A percentile compares a stretch with the other conserved stretches of the same genome.
phyloP scores from a whole-genome alignment of 176 grass and related monocot species.

The Triticum monococcum region DNA sequence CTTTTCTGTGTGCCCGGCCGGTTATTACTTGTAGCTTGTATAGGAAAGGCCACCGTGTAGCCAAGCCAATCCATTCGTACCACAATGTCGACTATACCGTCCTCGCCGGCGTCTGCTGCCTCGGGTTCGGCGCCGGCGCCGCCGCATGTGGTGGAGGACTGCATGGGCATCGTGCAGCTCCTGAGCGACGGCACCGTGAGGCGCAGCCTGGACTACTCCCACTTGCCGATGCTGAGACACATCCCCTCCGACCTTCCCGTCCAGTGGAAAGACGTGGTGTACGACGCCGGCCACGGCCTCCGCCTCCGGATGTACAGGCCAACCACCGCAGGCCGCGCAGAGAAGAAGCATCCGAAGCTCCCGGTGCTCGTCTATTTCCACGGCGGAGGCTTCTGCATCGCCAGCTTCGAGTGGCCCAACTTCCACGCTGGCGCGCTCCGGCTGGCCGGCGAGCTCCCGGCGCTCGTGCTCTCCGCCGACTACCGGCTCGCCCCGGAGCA shows the following conservation, averaged over 20 bases:
- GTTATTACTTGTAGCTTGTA: too few relatives aligned
- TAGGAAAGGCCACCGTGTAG: too few relatives aligned
- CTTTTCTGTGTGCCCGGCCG: too few relatives aligned
- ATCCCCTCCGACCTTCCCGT: not conserved
- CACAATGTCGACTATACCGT: not conserved
- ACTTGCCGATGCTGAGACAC: not conserved
- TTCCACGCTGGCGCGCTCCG: not conserved
- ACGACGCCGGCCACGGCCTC: not conserved
- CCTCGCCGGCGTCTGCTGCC: not conserved
- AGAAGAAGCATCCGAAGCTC: not conserved
- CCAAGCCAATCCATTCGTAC: too few relatives aligned
- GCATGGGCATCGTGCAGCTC: not conserved
- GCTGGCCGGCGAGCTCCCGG: conserved; percentile 20
- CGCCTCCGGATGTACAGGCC: not conserved
- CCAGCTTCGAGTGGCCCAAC: not conserved
- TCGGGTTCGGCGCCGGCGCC: not conserved
- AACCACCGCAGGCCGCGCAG: not conserved
- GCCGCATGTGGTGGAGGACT: not conserved
- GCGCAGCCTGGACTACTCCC: not conserved
- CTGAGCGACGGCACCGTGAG: not conserved
- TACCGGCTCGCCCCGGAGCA: conserved; percentile 68
- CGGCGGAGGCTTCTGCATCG: too few relatives aligned
- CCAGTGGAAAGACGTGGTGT: not conserved
- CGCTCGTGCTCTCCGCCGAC: conserved; percentile 63
- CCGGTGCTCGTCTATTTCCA: not conserved